Evolutionary conservation across 2,329 filamentous ascomycete genomes (phyloP).

Genomic region (Fusarium miscanthi): DNA sequence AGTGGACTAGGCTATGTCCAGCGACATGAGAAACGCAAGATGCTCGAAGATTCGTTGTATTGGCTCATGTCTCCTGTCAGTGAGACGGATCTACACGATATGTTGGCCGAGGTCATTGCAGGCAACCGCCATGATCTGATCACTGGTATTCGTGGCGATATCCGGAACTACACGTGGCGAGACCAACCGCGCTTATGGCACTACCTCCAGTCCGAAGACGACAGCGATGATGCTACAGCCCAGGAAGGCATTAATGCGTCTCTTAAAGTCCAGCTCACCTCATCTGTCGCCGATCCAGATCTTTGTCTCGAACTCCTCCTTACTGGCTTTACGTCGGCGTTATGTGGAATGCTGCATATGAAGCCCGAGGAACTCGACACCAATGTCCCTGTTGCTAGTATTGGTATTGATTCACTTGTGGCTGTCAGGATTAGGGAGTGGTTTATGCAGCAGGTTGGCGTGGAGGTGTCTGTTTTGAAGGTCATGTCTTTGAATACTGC

Average conservation of each 20-base stretch:
- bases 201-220: not conserved
- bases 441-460: not conserved
- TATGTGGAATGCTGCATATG: not conserved
- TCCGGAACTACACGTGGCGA: not conserved
- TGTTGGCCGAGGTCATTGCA: not conserved
- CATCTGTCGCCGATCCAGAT: not conserved
- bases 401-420: not conserved
- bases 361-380: not conserved
- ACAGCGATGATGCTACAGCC: not conserved
- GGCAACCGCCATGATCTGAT: not conserved
- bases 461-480: not conserved
- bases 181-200: not conserved
- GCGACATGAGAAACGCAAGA: not conserved
- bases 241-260: not conserved
- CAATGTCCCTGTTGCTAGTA: not conserved
- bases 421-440: not conserved
- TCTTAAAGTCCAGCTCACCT: not conserved
- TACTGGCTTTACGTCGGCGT: not conserved
- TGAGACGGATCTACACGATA: not conserved
- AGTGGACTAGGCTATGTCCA: not conserved
- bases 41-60: not conserved
- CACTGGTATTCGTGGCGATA: not conserved
- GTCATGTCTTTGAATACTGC: not conserved
- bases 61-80: not conserved
- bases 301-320: not conserved